Conservation (phyloP, 2,329 filamentous ascomycete species). For the Colletotrichum sp. region DNA sequence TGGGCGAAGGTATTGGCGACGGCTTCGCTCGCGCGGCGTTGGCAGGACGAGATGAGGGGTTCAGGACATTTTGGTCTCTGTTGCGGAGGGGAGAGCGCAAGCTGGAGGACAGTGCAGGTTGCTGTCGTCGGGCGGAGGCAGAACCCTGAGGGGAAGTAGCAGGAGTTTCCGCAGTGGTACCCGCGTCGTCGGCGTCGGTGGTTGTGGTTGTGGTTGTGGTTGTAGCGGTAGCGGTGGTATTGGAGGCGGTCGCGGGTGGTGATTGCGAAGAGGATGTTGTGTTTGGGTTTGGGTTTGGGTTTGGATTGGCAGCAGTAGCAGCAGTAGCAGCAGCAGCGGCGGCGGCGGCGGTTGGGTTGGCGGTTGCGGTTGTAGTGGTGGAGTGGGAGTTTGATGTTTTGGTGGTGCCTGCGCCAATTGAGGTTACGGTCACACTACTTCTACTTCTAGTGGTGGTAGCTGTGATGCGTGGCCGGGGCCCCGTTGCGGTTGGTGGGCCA, state of each 20-base stretch:
- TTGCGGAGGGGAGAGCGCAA: slow-evolving; percentile 18
- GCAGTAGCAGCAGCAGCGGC: background rate
- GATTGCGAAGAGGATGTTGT: background rate
- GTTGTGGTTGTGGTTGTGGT: background rate
- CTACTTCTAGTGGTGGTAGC: background rate
- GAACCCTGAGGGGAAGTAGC: background rate
- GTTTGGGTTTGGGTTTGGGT: background rate
- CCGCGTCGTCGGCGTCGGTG: background rate
- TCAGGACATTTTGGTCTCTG: slow-evolving; percentile 24
- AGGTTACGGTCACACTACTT: background rate
- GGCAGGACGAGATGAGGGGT: slow-evolving; percentile 9
- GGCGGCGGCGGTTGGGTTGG: slow-evolving; percentile 8
- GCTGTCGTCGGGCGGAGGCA: slow-evolving; percentile 5
- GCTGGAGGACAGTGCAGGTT: slow-evolving; percentile 18
- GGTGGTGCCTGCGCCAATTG: background rate
- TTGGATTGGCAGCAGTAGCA: too few species aligned
- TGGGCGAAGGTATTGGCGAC: slow-evolving; percentile 12
- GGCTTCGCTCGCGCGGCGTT: slow-evolving; percentile 19
- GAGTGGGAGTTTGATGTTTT: background rate
- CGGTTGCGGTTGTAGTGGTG: background rate
- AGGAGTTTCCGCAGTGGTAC: background rate
- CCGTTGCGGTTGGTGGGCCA: slow-evolving; percentile 18
- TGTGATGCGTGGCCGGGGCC: slow-evolving; percentile 18
- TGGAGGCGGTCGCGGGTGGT: background rate
- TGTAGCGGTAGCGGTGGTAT: background rate